Conservation (phyloP, 371 early-diverging fungal genomes). For the Syncephalastrum sp. region DNA sequence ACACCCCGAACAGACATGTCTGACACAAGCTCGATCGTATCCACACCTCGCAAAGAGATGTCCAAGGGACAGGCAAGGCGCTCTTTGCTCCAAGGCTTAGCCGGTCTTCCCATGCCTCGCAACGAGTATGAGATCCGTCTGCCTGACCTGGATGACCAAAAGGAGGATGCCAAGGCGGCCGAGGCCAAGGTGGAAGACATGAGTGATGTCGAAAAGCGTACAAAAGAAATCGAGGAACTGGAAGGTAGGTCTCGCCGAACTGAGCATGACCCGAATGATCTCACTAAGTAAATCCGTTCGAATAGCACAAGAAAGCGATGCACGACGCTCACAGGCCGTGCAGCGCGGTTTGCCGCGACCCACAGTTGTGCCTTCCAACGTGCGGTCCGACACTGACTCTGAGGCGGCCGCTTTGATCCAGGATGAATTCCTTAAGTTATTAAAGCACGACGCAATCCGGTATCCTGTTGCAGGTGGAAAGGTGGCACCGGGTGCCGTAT, state of each 20-base stretch:
- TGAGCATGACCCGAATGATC: not conserved
- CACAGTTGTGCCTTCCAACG: slow-evolving; percentile 24
- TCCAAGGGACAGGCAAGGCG: slow-evolving; percentile 52
- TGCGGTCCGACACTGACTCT: slow-evolving; percentile 19
- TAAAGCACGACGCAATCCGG: slow-evolving; percentile 68
- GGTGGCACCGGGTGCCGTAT: slow-evolving; percentile 47
- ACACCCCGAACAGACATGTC: slow-evolving; percentile 52
- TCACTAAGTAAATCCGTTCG: not conserved
- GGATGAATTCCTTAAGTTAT: slow-evolving; percentile 60
- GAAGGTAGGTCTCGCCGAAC: slow-evolving; percentile 20
- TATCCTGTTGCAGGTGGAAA: slow-evolving; percentile 67
- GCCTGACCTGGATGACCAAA: slow-evolving; percentile 65
- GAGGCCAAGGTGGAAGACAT: slow-evolving; percentile 53
- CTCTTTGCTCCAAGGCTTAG: slow-evolving; percentile 54
- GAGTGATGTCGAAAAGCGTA: slow-evolving; percentile 64
- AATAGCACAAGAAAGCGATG: slow-evolving; percentile 47
- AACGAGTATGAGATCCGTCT: slow-evolving; percentile 93
- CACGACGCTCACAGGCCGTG: slow-evolving; percentile 72
- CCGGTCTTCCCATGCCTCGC: slow-evolving; percentile 83
- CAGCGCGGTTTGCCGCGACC: slow-evolving; percentile 84
- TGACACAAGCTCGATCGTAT: slow-evolving; percentile 29
- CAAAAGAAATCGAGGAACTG: slow-evolving; percentile 35
- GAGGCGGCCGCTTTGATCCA: slow-evolving; percentile 51
- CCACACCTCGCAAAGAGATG: slow-evolving; percentile 56
- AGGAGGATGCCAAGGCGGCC: slow-evolving; percentile 23